A percentile compares a stretch with the other conserved stretches of the same genome.
phyloP scores from a whole-genome alignment of 179 eudicot species.

The Beta lomatogona region DNA sequence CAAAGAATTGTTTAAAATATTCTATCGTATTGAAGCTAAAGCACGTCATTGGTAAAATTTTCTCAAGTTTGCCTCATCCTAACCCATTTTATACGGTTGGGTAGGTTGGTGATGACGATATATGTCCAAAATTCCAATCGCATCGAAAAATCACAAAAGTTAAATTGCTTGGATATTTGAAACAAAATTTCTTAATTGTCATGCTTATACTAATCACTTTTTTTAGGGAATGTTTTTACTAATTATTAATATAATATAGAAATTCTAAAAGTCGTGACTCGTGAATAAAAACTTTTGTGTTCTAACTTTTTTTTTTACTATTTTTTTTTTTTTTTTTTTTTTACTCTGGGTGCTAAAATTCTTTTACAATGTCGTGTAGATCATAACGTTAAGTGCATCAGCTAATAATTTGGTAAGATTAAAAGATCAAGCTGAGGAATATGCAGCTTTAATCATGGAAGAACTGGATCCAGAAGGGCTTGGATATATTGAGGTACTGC shows the following conservation, averaged over 20 bases:
- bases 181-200: not conserved
- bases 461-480: constrained; percentile 91
- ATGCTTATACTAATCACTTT: not conserved
- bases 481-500: constrained; percentile 89
- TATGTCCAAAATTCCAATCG: not conserved
- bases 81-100: not conserved
- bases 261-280: not conserved
- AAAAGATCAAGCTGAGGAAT: constrained; percentile 90
- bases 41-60: constrained; percentile 11
- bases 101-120: constrained; percentile 10
- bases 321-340: too few species aligned
- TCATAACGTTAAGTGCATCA: constrained; percentile 89
- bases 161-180: constrained; percentile 13
- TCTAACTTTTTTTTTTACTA: too few species aligned
- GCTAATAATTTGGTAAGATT: constrained; percentile 84
- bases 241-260: not conserved
- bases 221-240: too few species aligned
- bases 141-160: not conserved
- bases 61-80: not conserved
- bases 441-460: constrained; percentile 97
- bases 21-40: not conserved
- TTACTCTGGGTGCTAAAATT: not conserved
- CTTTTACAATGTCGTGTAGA: constrained; percentile 41
- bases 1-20: not conserved
- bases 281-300: not conserved